Conservation (phyloP, 1,139 yeast genomes). For the Martiniozyma asiatica region DNA sequence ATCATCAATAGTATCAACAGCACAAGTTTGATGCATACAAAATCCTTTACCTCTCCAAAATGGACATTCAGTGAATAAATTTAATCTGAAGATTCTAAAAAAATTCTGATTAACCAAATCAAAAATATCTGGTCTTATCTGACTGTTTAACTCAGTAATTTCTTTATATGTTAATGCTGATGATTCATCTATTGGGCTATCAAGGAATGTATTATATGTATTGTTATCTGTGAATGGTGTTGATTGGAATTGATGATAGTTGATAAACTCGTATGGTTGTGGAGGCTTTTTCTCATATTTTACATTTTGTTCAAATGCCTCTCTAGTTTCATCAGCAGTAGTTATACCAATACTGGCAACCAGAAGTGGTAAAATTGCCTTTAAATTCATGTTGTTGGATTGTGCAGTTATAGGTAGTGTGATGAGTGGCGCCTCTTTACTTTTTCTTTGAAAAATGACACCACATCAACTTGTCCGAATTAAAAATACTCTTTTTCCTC, state of each 20-base stretch:
- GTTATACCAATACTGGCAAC: too few species aligned
- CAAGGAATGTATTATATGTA: slow-evolving; percentile 13
- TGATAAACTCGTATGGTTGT: slow-evolving; percentile 12
- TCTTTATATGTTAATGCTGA: slow-evolving; percentile 39
- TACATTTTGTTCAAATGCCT: too few species aligned
- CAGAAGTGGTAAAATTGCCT: too few species aligned
- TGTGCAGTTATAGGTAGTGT: too few species aligned
- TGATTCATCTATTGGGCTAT: slow-evolving; percentile 17
- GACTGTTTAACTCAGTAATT: slow-evolving; percentile 37
- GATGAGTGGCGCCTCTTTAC: too few species aligned
- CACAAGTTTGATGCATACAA: slow-evolving; percentile 90
- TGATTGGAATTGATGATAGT: slow-evolving; percentile 19
- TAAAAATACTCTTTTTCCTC: too few species aligned
- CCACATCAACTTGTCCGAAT: too few species aligned
- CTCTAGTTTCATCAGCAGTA: too few species aligned
- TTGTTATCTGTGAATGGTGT: slow-evolving; percentile 18
- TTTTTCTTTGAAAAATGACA: too few species aligned
- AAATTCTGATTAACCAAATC: slow-evolving; percentile 56
- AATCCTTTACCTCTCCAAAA: slow-evolving; percentile 74
- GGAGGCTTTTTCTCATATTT: slow-evolving; percentile 19
- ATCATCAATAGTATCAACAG: slow-evolving; percentile 57
- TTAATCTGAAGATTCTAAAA: slow-evolving; percentile 79
- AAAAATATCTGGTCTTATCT: slow-evolving; percentile 41
- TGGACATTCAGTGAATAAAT: slow-evolving; percentile 78
- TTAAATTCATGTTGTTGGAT: too few species aligned